These are phyloP conservation scores for Cladosporium oxysporum DNA, from an alignment of 2,329 filamentous ascomycete species.

Conservation along the genomic window DNA sequence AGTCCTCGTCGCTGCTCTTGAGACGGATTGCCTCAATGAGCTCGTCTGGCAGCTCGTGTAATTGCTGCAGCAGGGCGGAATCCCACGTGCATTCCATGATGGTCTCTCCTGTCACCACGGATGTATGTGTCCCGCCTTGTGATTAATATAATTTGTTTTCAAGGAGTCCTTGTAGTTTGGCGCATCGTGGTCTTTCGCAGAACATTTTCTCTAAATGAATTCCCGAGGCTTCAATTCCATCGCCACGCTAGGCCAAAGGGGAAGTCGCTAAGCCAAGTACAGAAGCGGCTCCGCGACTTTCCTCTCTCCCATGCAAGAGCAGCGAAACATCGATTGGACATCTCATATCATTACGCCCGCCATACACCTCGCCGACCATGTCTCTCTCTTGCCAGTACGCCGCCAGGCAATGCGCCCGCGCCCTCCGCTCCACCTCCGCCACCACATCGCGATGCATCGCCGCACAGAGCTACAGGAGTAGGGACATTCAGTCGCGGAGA, in stretches of 20 bases:
- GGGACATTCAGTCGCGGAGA: constrained; percentile 58
- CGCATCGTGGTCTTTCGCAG: constrained; percentile 14
- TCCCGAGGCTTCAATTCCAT: constrained; percentile 11
- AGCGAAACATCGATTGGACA: constrained; percentile 12
- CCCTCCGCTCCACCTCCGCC: constrained; percentile 31
- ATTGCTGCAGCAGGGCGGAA: constrained; percentile 30
- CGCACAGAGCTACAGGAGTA: constrained; percentile 22
- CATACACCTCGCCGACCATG: constrained; percentile 36
- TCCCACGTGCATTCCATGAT: constrained; percentile 38
- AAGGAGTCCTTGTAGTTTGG: constrained; percentile 6
- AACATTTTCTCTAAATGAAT: constrained; percentile 20
- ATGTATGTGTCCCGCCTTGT: background rate
- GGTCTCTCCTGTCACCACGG: background rate
- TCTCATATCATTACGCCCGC: constrained; percentile 4
- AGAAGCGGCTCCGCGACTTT: constrained; percentile 13
- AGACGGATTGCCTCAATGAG: constrained; percentile 65
- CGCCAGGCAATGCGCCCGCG: constrained; percentile 47
- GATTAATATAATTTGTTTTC: constrained; percentile 10
- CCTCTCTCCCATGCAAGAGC: constrained; percentile 18
- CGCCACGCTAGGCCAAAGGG: constrained; percentile 2
- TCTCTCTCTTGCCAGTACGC: constrained; percentile 47
- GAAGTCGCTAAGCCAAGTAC: constrained; percentile 14
- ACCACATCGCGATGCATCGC: constrained; percentile 31
- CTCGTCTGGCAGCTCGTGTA: constrained; percentile 68
- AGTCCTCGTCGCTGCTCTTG: constrained; percentile 62